Evolutionary conservation across 192 early-diverging fungal species (phyloP), one percentile per base, ranked within the genome.

Genomic region (Bifiguratus adelaidae): DNA sequence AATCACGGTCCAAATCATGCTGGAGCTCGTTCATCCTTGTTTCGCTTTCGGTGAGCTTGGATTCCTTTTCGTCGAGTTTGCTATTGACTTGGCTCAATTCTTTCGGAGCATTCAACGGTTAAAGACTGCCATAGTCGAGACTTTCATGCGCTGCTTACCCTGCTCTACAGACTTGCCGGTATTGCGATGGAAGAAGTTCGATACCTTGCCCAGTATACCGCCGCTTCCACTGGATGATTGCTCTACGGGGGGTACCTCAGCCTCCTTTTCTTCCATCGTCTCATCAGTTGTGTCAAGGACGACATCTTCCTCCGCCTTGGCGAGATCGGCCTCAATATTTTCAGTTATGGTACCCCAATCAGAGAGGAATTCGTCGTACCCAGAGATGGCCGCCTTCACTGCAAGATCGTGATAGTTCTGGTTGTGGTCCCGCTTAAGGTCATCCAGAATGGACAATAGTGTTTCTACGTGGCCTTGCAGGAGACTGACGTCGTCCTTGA

Each of bases 391-490:
- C 18, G 52, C 48, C 24, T 76, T 68, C 15, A 87, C 83, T 2
- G 80, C 82, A 41, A 66, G 66, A 47, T 88, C 85, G 47, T 82
- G 77, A 52, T 71, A 85, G 48, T 88, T 83, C 36, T 74, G 66
- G 60, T 88, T 86, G 43, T 86, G 76, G 37, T 73, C 70, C 4
- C 51, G 60, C 45, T 79, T 81, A 44, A 88, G 48, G 30, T 66
- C 53, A 16, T 57, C 36, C 8, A 80, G 38, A 36, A 65, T 70
- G 1, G 23, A 45, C 8, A 57, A 30, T 16, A 75, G 54, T n/a
- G 50, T 25, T 22, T 65, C 54, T 1, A 61, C 36, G 26, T 63
- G 33, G 2, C 71, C 59, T n/a, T 52, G 58, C 9, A 68, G 33
- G 7, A 19, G 35, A 0, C 34, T 41, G 2, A 70, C 25, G 12